A percentile compares a stretch with the other conserved stretches of the same genome.
Evolutionary conservation across 2,329 filamentous ascomycete species (phyloP).

Genomic region (Penicillium sp.): DNA sequence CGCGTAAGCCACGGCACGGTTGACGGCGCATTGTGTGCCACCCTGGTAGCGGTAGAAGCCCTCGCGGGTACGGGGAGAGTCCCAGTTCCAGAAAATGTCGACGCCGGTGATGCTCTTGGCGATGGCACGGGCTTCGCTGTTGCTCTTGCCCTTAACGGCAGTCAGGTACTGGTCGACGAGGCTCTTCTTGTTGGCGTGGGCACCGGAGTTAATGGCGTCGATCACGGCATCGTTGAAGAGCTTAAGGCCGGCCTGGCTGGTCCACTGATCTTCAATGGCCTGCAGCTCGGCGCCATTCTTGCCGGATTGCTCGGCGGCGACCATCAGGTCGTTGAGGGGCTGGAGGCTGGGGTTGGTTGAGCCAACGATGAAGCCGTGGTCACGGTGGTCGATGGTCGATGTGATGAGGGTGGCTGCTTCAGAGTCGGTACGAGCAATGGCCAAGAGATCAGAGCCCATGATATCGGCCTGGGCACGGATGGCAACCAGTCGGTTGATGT

Average conservation of each 20-base stretch:
- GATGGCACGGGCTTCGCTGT: slow-evolving; percentile 76
- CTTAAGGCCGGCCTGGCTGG: slow-evolving; percentile 73
- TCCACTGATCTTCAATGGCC: slow-evolving; percentile 90
- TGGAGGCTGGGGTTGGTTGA: slow-evolving; percentile 81
- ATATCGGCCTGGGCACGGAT: slow-evolving; percentile 98
- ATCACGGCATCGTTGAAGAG: slow-evolving; percentile 89
- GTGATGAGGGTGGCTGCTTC: slow-evolving; percentile 97
- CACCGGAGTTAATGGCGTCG: slow-evolving; percentile 73
- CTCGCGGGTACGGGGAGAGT: slow-evolving; percentile 86
- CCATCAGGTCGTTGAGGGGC: slow-evolving; percentile 88
- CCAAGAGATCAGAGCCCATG: slow-evolving; percentile 90
- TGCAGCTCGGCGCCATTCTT: slow-evolving; percentile 81
- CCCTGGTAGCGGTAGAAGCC: slow-evolving; percentile 93
- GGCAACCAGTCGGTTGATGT: slow-evolving; percentile 95
- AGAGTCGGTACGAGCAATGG: slow-evolving; percentile 92
- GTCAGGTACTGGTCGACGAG: slow-evolving; percentile 68
- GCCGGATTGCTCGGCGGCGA: slow-evolving; percentile 77
- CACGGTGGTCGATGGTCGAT: slow-evolving; percentile 91
- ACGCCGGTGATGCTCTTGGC: slow-evolving; percentile 75
- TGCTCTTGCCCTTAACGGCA: slow-evolving; percentile 78
- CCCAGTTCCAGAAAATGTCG: slow-evolving; percentile 93
- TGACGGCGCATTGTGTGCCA: slow-evolving; percentile 87
- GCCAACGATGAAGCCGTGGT: slow-evolving; percentile 92
- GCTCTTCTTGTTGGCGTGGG: slow-evolving; percentile 65
- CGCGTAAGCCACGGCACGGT: slow-evolving; percentile 86